A percentile compares a stretch with the other conserved stretches of the same genome.
Conservation (phyloP, 2,329 filamentous ascomycete species). For the Aspergillus tubingensis region DNA sequence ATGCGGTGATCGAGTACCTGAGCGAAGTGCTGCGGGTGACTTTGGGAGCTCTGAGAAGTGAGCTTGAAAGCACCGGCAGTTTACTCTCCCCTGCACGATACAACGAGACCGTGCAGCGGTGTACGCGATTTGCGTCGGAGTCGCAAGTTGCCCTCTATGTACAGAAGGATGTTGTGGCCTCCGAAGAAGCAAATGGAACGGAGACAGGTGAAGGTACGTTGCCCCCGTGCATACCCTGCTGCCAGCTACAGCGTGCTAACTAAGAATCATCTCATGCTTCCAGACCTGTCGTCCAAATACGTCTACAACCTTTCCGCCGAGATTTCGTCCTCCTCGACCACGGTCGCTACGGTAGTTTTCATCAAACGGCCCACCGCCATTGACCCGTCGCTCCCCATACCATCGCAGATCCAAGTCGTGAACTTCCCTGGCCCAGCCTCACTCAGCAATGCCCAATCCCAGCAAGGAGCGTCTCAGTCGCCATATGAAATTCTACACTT, state of each 20-base stretch:
- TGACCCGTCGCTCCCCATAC: slow-evolving; percentile 77
- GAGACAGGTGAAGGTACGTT: slow-evolving; percentile 45
- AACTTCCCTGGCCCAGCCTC: slow-evolving; percentile 83
- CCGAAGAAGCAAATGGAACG: slow-evolving; percentile 49
- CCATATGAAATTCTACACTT: slow-evolving; percentile 93
- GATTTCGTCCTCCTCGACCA: slow-evolving; percentile 70
- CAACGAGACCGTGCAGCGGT: slow-evolving; percentile 80
- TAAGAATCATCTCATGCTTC: background rate
- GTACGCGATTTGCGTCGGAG: slow-evolving; percentile 85
- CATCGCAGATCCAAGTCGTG: slow-evolving; percentile 86
- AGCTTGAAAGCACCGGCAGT: slow-evolving; percentile 79
- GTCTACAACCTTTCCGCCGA: slow-evolving; percentile 80
- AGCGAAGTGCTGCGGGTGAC: slow-evolving; percentile 70
- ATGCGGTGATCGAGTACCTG: slow-evolving; percentile 70
- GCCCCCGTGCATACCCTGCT: background rate
- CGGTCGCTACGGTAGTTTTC: slow-evolving; percentile 85
- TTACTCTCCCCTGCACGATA: slow-evolving; percentile 73
- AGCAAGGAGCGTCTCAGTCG: slow-evolving; percentile 72
- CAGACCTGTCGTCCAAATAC: slow-evolving; percentile 52
- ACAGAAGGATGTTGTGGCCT: slow-evolving; percentile 69
- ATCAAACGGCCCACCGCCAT: slow-evolving; percentile 88
- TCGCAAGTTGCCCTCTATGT: slow-evolving; percentile 86
- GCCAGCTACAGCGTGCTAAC: background rate
- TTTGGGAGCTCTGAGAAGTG: slow-evolving; percentile 71
- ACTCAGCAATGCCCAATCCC: slow-evolving; percentile 64